Percentiles rank a stretch among this genome's conserved stretches.
Evolutionary conservation across 192 early-diverging fungal species (phyloP).

Genomic region (Gaertneriomyces sp.): DNA sequence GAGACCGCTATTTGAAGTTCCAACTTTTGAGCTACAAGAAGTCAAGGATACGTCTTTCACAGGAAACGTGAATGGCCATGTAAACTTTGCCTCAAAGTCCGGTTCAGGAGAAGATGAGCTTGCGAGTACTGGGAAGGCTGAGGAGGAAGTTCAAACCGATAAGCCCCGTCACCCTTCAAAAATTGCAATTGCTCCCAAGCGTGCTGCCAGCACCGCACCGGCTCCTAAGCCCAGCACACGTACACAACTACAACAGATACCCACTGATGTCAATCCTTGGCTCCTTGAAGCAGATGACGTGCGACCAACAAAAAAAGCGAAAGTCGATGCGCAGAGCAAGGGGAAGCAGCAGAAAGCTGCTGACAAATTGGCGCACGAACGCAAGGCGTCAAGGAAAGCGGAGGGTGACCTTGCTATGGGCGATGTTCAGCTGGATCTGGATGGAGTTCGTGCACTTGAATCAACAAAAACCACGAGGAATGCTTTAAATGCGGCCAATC

Average conservation of each 20-base stretch:
- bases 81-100: too few relatives aligned
- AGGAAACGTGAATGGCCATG: slow-evolving; percentile 18
- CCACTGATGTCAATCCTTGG: slow-evolving; percentile 69
- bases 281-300: slow-evolving; percentile 42
- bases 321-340: slow-evolving; percentile 48
- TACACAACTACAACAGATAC: too few relatives aligned
- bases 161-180: too few relatives aligned
- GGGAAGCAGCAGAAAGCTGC: slow-evolving; percentile 63
- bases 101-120: too few relatives aligned
- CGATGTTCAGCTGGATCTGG: slow-evolving; percentile 68
- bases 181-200: too few relatives aligned
- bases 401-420: slow-evolving; percentile 42
- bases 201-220: too few relatives aligned
- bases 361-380: slow-evolving; percentile 62
- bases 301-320: slow-evolving; percentile 49
- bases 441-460: slow-evolving; percentile 58
- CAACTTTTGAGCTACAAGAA: slow-evolving; percentile 24
- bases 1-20: slow-evolving; percentile 20
- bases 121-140: too few relatives aligned
- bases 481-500: neutral
- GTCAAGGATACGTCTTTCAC: slow-evolving; percentile 16
- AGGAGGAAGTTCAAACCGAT: too few relatives aligned
- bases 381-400: slow-evolving; percentile 32
- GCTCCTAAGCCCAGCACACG: too few relatives aligned
- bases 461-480: neutral